A percentile compares a stretch with the other conserved stretches of the same genome.
Evolutionary conservation across 1,139 yeast species (phyloP).

Genomic region (Suhomyces yuchorum): DNA sequence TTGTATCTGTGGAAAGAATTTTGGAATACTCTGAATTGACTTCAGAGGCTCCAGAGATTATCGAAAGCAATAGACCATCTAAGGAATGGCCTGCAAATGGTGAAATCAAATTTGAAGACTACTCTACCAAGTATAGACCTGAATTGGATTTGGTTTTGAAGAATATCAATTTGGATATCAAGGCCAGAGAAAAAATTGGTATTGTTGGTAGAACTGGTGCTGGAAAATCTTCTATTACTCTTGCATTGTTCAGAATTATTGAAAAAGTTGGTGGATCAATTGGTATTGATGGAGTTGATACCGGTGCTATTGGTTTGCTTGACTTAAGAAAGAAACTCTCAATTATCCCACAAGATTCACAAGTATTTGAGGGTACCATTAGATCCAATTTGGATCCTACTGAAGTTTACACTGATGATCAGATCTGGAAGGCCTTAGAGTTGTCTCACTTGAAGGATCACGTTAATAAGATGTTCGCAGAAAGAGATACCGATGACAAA

Average conservation of each 20-base stretch:
- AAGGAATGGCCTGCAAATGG: constrained; percentile 67
- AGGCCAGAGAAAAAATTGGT: constrained; percentile 70
- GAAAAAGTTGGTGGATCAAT: constrained; percentile 77
- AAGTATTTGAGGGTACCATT: constrained; percentile 89
- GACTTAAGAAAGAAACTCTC: constrained; percentile 86
- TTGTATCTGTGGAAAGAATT: constrained; percentile 94
- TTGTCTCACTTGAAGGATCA: constrained; percentile 83
- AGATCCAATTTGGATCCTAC: constrained; percentile 91
- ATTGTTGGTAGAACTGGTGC: constrained; percentile 89
- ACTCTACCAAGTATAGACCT: constrained; percentile 64
- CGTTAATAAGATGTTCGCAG: constrained; percentile 57
- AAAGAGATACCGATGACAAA: constrained; percentile 30
- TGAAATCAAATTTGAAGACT: constrained; percentile 53
- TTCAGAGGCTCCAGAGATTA: constrained; percentile 80
- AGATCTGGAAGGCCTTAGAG: constrained; percentile 83
- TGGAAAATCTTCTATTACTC: constrained; percentile 72
- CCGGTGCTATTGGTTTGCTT: constrained; percentile 70
- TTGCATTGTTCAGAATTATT: constrained; percentile 72
- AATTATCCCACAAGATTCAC: constrained; percentile 96
- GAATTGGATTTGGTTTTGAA: constrained; percentile 61
- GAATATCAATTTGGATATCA: constrained; percentile 52
- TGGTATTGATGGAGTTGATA: constrained; percentile 69
- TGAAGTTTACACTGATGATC: constrained; percentile 64
- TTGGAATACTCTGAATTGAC: constrained; percentile 76
- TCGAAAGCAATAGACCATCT: constrained; percentile 68